phyloP scores from a whole-genome alignment of 2,329 filamentous ascomycete genomes.

The Periglandula ipomoeae region DNA sequence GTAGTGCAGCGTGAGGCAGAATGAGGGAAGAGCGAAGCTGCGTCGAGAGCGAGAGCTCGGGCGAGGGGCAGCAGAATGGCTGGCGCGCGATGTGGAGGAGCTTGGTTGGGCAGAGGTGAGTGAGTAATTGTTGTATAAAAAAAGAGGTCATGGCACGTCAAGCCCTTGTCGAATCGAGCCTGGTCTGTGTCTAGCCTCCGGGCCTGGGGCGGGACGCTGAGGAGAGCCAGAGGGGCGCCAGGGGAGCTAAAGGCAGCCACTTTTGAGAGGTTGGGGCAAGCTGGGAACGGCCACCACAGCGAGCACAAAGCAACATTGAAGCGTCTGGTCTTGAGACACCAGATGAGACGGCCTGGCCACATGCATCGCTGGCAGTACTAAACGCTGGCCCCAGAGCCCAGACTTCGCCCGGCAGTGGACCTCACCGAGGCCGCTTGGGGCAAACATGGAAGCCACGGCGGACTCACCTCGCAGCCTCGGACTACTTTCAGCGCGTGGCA shows the following conservation, averaged over 20 bases:
- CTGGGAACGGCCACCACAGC: too few species aligned
- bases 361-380: too few species aligned
- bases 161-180: not conserved
- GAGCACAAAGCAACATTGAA: too few species aligned
- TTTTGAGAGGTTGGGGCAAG: not conserved
- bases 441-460: too few species aligned
- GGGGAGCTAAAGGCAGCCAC: not conserved
- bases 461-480: too few species aligned
- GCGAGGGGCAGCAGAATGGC: not conserved
- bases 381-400: too few species aligned
- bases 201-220: not conserved
- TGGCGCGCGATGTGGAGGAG: not conserved
- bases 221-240: not conserved
- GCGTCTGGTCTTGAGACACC: too few species aligned
- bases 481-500: too few species aligned
- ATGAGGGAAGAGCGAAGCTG: not conserved
- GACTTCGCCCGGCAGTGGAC: too few species aligned
- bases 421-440: too few species aligned
- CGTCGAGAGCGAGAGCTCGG: not conserved
- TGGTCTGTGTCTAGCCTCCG: not conserved
- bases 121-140: not conserved
- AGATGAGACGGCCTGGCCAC: too few species aligned
- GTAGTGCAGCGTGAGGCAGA: not conserved
- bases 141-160: not conserved
- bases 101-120: not conserved